phyloP scores from a whole-genome alignment of 257 asterid genomes.

The Scutellaria barbata region DNA sequence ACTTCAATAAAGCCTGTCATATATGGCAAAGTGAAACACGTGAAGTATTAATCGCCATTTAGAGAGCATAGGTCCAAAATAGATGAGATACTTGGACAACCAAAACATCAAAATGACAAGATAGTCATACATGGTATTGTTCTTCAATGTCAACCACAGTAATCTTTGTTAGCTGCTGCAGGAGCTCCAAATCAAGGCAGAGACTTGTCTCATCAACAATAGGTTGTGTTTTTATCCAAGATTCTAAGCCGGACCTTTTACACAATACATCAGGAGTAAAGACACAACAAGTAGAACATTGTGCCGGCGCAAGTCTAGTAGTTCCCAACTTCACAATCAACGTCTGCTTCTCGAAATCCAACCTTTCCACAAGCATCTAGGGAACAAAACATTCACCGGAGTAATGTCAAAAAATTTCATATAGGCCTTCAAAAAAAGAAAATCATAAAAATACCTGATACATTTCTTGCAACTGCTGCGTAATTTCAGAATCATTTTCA shows the following conservation, averaged over 20 bases:
- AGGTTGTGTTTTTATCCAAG: conserved; percentile 69
- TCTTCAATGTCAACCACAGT: conserved; percentile 52
- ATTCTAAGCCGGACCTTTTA: conserved; percentile 51
- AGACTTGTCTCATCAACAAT: conserved; percentile 74
- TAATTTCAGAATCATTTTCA: conserved; percentile 44
- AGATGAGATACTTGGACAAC: conserved; percentile 11
- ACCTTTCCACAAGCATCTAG: conserved; percentile 66
- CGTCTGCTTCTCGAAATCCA: conserved; percentile 62
- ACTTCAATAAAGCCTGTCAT: conserved; percentile 57
- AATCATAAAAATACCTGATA: conserved; percentile 55
- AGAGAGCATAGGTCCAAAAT: not conserved
- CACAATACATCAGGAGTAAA: conserved; percentile 59
- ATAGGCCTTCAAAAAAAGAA: conserved; percentile 18
- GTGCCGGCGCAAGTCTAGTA: conserved; percentile 37
- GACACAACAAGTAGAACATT: conserved; percentile 60
- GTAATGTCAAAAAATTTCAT: conserved; percentile 23
- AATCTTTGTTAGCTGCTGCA: conserved; percentile 58
- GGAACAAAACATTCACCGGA: conserved; percentile 27
- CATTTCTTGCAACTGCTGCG: conserved; percentile 77
- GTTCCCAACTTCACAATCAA: conserved; percentile 42
- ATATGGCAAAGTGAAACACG: conserved; percentile 27
- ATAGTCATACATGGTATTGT: conserved; percentile 51
- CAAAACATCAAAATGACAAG: conserved; percentile 16
- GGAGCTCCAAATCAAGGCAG: conserved; percentile 66
- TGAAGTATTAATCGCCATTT: conserved; percentile 9